Percentiles rank a stretch among this genome's conserved stretches.
phyloP scores from a whole-genome alignment of 2,329 filamentous ascomycete species.

The Stenocarpella maydis region DNA sequence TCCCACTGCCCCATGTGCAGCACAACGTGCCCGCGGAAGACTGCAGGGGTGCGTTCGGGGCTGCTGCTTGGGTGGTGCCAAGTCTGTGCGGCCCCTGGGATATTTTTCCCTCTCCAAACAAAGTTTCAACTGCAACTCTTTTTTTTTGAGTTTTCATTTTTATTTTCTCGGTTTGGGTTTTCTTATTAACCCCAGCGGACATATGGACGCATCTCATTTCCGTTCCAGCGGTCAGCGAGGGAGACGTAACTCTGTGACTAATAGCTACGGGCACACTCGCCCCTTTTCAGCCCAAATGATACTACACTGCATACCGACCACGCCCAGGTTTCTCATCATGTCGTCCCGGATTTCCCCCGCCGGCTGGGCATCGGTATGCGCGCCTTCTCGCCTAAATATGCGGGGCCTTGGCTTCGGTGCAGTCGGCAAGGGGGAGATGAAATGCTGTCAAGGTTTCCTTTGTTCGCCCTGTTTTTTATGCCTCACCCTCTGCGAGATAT shows the following conservation, averaged over 20 bases:
- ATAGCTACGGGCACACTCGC: background rate
- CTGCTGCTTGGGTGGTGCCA: background rate
- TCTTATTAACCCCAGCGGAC: too few species aligned
- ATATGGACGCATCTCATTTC: background rate
- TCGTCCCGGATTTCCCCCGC: too few species aligned
- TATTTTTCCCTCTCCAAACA: background rate
- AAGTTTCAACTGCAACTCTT: background rate
- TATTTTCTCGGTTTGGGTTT: too few species aligned
- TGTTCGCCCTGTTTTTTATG: background rate
- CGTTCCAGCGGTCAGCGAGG: background rate
- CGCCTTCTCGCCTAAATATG: background rate
- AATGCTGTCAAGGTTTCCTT: background rate
- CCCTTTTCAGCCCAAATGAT: constrained; percentile 1
- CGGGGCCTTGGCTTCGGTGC: background rate
- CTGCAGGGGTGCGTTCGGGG: background rate
- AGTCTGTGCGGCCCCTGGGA: background rate
- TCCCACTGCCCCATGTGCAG: background rate
- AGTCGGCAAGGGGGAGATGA: too few species aligned
- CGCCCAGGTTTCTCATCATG: too few species aligned
- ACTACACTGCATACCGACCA: background rate
- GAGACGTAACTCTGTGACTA: background rate
- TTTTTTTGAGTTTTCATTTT: background rate
- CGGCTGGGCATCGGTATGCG: background rate
- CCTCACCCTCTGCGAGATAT: background rate
- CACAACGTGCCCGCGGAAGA: background rate